Evolutionary conservation across 176 grass and related monocot genomes (phyloP), one percentile per base, ranked within the genome.

Genomic region (Eremochloa ophiuroides): DNA sequence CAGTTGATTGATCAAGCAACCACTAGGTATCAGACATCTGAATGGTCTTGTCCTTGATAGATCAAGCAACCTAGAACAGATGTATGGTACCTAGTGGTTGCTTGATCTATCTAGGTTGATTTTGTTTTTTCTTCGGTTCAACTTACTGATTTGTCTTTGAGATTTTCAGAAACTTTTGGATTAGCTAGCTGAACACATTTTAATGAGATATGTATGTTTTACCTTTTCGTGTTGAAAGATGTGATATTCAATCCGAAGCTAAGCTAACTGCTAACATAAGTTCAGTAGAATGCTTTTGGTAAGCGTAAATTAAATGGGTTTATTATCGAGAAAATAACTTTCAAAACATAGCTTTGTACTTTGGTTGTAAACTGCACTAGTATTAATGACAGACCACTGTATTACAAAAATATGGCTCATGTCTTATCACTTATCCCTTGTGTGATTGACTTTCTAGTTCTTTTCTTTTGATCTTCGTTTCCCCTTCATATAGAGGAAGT

Each of bases 381-480:
- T 69, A 74, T 71, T 50, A 53, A 10, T 83, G 22, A 41, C 62
- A 51, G 29, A 26, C 13, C 42, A 56, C 35, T 17, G 12, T 67
- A 76, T 68, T 62, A 55, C 10, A 69, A 76, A 76, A 76, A 34
- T 69, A 42, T 44, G 44, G 17, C 2, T 51, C 14, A 55, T 35
- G 70, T 78, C 42, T 62, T 38, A 65, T 83, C 38, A 30, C 20
- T 60, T 69, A 7, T 69, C 63, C 47, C 22, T 34, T 28, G 27
- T 85, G 76, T 70, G 67, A 71, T 26, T 62, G 15, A 4, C 22
- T 64, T 50, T 79, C 64, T 31, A 68, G 27, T 79, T 88, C 25
- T 42, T 44, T 56, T 64, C 27, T 66, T 73, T 37, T 73, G 39
- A 18, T 27, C 14, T 80, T 80, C 71, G 30, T 26, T 73, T 77